These are phyloP conservation scores for Lactarius sp. DNA, from an alignment of 768 basidiomycete species.

Conservation along the genomic window DNA sequence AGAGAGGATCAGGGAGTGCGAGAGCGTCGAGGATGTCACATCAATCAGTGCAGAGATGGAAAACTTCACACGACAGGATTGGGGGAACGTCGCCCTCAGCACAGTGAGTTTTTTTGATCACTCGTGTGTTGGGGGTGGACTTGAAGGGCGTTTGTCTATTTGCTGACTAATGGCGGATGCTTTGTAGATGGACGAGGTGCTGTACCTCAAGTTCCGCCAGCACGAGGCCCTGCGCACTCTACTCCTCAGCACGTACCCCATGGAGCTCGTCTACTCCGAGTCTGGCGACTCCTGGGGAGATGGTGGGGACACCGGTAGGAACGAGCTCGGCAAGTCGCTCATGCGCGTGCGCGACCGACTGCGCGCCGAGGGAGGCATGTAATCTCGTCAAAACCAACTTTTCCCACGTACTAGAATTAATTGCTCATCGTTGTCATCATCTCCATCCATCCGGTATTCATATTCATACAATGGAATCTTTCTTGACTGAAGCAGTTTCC, in stretches of 20 bases:
- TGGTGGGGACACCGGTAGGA: constrained; percentile 49
- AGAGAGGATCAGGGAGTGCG: constrained; percentile 47
- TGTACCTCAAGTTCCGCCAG: constrained; percentile 66
- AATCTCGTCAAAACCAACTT: too few relatives aligned
- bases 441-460: too few relatives aligned
- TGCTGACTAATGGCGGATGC: background rate
- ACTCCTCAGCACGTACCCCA: constrained; percentile 52
- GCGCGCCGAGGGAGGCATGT: background rate
- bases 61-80: too few relatives aligned
- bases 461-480: too few relatives aligned
- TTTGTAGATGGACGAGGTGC: constrained; percentile 59
- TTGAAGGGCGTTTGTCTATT: too few relatives aligned
- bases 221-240: constrained; percentile 51
- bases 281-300: constrained; percentile 59
- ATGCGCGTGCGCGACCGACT: too few relatives aligned
- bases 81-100: too few relatives aligned
- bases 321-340: constrained; percentile 56
- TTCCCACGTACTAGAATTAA: too few relatives aligned
- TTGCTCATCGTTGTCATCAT: too few relatives aligned
- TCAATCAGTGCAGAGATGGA: constrained; percentile 29
- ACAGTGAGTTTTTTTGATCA: too few relatives aligned
- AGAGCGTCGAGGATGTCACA: constrained; percentile 38
- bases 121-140: constrained; percentile 7
- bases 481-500: too few relatives aligned
- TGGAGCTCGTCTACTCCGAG: constrained; percentile 45